Percentiles rank a stretch among this genome's conserved stretches.
Conservation (phyloP, 129 eudicot genomes). For the Tagetes patula region DNA sequence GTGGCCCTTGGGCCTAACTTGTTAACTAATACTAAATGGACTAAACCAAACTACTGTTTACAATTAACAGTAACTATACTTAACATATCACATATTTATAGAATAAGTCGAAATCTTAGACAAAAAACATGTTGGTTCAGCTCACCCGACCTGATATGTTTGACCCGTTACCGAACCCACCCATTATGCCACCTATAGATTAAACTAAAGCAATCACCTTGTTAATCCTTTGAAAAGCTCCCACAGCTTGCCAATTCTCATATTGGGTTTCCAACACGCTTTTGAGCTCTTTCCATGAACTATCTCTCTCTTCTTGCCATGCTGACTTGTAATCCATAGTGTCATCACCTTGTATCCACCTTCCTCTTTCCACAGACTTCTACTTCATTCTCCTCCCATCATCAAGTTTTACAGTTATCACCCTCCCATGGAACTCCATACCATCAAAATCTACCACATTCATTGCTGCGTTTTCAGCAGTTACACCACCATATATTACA, state of each 20-base stretch:
- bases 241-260: slow-evolving; percentile 86
- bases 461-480: slow-evolving; percentile 70
- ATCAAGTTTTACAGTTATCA: slow-evolving; percentile 79
- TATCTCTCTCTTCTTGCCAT: slow-evolving; percentile 83
- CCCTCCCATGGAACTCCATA: slow-evolving; percentile 88
- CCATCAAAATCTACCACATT: slow-evolving; percentile 95
- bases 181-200: neutral
- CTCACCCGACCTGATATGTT: neutral
- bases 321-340: slow-evolving; percentile 51
- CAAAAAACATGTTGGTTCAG: neutral
- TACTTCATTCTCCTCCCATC: slow-evolving; percentile 76
- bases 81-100: neutral
- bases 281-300: slow-evolving; percentile 51
- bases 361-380: slow-evolving; percentile 46
- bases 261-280: slow-evolving; percentile 70
- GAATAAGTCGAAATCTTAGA: neutral
- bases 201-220: slow-evolving; percentile 52
- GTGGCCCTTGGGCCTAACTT: no score
- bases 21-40: no score
- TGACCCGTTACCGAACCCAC: neutral
- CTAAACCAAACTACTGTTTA: no score
- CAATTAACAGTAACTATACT: neutral
- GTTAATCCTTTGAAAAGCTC: slow-evolving; percentile 76
- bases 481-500: slow-evolving; percentile 59
- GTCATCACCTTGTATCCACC: slow-evolving; percentile 72